Evolutionary conservation across 768 basidiomycete species (phyloP).

Genomic region (Clavulina sp.): DNA sequence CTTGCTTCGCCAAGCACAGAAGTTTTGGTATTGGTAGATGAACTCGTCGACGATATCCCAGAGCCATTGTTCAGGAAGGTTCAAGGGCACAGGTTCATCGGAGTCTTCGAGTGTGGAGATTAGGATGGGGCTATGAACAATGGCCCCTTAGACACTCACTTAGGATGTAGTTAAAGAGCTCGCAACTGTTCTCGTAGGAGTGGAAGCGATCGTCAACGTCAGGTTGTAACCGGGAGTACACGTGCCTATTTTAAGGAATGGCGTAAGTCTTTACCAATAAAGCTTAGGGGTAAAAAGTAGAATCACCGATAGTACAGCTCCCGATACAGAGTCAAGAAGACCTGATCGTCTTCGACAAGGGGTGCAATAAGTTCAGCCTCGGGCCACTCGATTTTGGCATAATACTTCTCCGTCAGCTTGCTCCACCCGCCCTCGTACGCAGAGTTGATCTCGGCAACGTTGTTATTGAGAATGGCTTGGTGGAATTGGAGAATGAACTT

Average conservation of each 20-base stretch:
- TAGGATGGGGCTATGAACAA: conserved; percentile 3
- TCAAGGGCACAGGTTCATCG: conserved; percentile 81
- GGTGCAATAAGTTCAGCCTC: conserved; percentile 92
- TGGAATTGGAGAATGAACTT: conserved; percentile 94
- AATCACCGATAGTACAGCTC: conserved; percentile 68
- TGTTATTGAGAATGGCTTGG: conserved; percentile 80
- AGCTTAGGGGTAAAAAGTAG: conserved; percentile 3
- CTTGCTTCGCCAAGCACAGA: conserved; percentile 81
- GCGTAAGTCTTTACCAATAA: not conserved
- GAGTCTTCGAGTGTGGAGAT: conserved; percentile 40
- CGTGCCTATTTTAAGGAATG: conserved; percentile 31
- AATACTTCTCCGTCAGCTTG: conserved; percentile 90
- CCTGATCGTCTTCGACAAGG: conserved; percentile 84
- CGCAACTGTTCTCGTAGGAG: conserved; percentile 95
- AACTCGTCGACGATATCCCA: conserved; percentile 98
- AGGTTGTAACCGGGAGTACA: conserved; percentile 87
- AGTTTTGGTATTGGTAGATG: conserved; percentile 96
- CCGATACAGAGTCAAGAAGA: conserved; percentile 92
- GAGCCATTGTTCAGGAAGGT: conserved; percentile 93
- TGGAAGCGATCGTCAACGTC: conserved; percentile 97
- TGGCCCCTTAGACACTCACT: conserved; percentile 32
- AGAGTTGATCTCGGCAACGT: conserved; percentile 74
- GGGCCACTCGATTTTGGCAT: conserved; percentile 88
- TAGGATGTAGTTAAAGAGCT: conserved; percentile 92
- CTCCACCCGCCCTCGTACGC: conserved; percentile 98